Base-by-base conservation (phyloP, 1,284 basidiomycete species). In the Chondrostereum purpureum region DNA sequence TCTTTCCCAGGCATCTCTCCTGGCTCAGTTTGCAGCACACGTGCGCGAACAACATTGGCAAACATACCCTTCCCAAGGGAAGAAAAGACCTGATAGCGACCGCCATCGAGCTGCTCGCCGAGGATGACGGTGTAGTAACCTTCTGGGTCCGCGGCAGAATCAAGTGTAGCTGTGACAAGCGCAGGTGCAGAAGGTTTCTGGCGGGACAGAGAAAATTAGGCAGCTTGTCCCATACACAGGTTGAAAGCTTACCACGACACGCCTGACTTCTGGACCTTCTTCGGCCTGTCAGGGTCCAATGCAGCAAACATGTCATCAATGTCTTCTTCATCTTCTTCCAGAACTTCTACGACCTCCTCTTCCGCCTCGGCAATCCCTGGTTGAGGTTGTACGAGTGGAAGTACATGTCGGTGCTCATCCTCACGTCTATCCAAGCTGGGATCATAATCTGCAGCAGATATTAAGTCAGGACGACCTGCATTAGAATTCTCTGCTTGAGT, bases 41-140 rank as follows among this genome's bases (percentile, higher is more conserved):
- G 83, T 5, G 94, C 94, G 39, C 88, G 79, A 17, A 98, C 93
- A 33, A 99, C 96, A 41, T 89, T 92, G 35, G 92, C 92, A 65
- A 99, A 99, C 93, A 99, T 99, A 48, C 96, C 96, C 62, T 95
- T 94, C 23, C 96, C 96, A 10, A 99, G 73, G 39, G 82, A 91
- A 22, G 92, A 92, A 53, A 90, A 95, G 10, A 99, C 91, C 60
- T 97, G 92, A 63, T 98, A 99, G 37, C 88, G 78, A 1, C 92
- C 93, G 34, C 82, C 79, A 55, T 96, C 91, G n/a, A 97, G 71
- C 47, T 94, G 80, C 65, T 99, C 96, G 40, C 95, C 96, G 4
- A 98, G 78, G 41, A 95, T 93, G 50, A 96, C 80, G 50, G 84
- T 83, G 63, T 99, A 98, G 62, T 99, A 99, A 0, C 96, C 96